Evolutionary conservation across 1,139 yeast genomes (phyloP).

Genomic region (Candida albicans): DNA sequence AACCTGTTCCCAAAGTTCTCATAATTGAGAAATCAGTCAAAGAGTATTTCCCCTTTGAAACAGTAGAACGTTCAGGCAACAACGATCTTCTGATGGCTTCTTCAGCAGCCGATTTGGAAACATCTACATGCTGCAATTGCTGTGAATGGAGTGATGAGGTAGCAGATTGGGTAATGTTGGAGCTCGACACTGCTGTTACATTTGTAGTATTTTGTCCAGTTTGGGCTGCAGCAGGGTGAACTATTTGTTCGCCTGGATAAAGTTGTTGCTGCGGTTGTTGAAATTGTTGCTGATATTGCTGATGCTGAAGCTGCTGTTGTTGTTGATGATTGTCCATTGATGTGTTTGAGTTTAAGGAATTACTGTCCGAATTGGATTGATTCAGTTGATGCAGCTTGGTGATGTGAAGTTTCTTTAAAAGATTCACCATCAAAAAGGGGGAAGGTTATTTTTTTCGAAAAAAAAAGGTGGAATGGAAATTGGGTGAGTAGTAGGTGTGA

Average conservation of each 20-base stretch:
- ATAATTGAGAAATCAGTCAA: constrained; percentile 52
- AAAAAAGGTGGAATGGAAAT: not conserved
- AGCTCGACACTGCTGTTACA: constrained; percentile 11
- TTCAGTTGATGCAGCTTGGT: constrained; percentile 17
- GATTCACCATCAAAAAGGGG: constrained; percentile 19
- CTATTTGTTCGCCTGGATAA: constrained; percentile 18
- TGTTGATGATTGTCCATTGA: constrained; percentile 5
- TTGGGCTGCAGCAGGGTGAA: constrained; percentile 14
- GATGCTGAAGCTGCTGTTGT: too few species aligned
- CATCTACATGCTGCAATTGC: constrained; percentile 8
- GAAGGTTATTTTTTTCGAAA: not conserved
- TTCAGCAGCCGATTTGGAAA: constrained; percentile 18
- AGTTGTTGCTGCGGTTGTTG: not conserved
- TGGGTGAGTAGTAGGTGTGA: not conserved
- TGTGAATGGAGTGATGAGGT: constrained; percentile 5
- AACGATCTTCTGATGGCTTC: constrained; percentile 34
- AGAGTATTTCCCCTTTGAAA: constrained; percentile 57
- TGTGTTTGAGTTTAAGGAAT: constrained; percentile 1
- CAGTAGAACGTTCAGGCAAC: constrained; percentile 35
- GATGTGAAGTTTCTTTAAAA: constrained; percentile 23
- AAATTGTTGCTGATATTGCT: constrained; percentile 3
- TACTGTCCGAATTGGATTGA: not conserved
- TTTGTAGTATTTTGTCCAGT: constrained; percentile 13
- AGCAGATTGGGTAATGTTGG: constrained; percentile 10
- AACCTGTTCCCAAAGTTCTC: constrained; percentile 61